phyloP scores from a whole-genome alignment of 495 filamentous ascomycete species.

The Neurospora sp. region DNA sequence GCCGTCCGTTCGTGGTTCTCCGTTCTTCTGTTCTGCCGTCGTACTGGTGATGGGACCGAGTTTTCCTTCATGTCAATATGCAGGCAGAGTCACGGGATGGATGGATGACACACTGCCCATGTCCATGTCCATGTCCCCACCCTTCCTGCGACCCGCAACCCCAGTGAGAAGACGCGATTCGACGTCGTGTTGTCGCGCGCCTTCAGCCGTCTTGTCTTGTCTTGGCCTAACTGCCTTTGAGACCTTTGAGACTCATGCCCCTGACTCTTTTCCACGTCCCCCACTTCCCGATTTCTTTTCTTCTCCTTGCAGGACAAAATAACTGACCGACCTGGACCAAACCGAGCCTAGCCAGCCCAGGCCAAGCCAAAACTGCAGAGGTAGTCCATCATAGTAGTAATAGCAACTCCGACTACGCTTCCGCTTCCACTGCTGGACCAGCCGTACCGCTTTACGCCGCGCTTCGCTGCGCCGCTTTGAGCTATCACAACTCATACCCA shows the following conservation, averaged over 20 bases:
- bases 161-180: background rate
- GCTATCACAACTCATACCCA: slow-evolving; percentile 11
- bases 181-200: background rate
- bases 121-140: background rate
- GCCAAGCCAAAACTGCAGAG: background rate
- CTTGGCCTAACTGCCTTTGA: background rate
- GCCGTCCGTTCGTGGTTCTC: background rate
- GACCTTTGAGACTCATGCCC: background rate
- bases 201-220: background rate
- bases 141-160: background rate
- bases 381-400: background rate
- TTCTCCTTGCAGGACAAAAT: background rate
- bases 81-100: background rate
- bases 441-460: background rate
- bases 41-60: background rate
- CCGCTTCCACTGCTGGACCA: background rate
- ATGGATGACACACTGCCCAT: background rate
- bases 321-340: background rate
- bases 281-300: background rate
- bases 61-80: background rate
- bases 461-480: background rate
- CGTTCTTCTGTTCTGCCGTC: background rate
- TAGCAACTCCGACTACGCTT: background rate
- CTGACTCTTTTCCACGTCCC: background rate
- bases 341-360: background rate